phyloP scores from a whole-genome alignment of 169 alveolate genomes.

The Plasmodium knowlesi region DNA sequence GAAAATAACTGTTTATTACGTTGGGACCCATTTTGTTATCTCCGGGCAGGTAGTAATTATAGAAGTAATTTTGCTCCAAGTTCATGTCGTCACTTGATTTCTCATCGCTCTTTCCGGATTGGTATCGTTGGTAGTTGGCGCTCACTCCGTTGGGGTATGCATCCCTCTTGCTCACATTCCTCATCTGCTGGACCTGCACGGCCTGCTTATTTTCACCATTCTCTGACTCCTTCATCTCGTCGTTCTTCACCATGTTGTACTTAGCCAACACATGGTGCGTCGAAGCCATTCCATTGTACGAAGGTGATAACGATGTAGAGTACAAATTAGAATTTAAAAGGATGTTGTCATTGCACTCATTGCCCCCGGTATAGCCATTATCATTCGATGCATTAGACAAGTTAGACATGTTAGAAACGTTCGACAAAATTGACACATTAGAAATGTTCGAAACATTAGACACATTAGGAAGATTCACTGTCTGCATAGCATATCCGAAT shows the following conservation, averaged over 20 bases:
- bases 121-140: not conserved
- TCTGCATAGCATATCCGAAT: not conserved
- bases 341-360: not conserved
- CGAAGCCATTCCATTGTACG: not conserved
- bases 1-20: not conserved
- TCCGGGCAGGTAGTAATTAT: slow-evolving; percentile 13
- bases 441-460: not conserved
- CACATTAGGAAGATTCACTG: not conserved
- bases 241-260: not conserved
- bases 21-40: not conserved
- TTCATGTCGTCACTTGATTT: slow-evolving; percentile 16
- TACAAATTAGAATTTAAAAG: slow-evolving; percentile 13
- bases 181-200: not conserved
- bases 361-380: not conserved
- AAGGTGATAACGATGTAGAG: not conserved
- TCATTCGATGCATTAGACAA: not conserved
- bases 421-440: not conserved
- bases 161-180: not conserved
- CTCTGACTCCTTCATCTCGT: slow-evolving; percentile 16
- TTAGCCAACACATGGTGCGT: not conserved
- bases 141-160: not conserved
- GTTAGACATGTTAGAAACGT: not conserved
- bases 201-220: not conserved
- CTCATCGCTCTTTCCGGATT: slow-evolving; percentile 16
- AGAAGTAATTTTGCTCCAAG: slow-evolving; percentile 14